These are phyloP conservation scores for Globisporangium nodosum DNA, from an alignment of 352 stramenopile species.

Conservation along the genomic window DNA sequence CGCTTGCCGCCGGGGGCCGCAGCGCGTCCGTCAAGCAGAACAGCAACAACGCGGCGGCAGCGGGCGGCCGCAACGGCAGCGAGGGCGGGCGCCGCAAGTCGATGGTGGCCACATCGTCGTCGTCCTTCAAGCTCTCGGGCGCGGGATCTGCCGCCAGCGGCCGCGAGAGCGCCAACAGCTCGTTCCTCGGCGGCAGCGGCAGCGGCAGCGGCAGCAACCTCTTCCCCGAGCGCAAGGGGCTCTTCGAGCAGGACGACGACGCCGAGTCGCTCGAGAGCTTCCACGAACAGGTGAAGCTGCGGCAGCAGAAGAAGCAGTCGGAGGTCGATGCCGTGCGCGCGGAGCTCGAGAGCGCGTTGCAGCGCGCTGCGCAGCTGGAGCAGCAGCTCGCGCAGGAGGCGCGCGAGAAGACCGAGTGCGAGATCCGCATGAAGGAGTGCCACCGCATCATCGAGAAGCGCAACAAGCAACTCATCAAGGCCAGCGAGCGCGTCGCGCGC, in stretches of 20 bases:
- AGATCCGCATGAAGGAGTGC: constrained; percentile 74
- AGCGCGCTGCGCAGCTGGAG: constrained; percentile 27
- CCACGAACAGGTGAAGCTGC: constrained; percentile 60
- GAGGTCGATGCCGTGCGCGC: constrained; percentile 18
- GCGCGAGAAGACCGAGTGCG: constrained; percentile 56
- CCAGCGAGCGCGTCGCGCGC: constrained; percentile 60
- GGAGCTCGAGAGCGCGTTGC: constrained; percentile 37
- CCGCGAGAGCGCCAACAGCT: constrained; percentile 9
- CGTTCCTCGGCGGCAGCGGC: constrained; percentile 10
- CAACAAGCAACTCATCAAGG: constrained; percentile 83
- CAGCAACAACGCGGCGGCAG: constrained; percentile 1
- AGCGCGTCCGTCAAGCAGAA: constrained; percentile 11
- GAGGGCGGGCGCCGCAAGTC: constrained; percentile 9
- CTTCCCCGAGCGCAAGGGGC: constrained; percentile 40
- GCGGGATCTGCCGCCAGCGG: background rate
- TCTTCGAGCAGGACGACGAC: constrained; percentile 79
- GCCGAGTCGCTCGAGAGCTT: constrained; percentile 68
- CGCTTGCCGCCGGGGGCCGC: background rate
- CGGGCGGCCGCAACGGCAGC: constrained; percentile 4
- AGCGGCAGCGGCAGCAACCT: constrained; percentile 9
- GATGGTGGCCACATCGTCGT: constrained; percentile 1
- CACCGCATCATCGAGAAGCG: constrained; percentile 82
- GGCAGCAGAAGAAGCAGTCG: constrained; percentile 62
- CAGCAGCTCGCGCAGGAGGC: constrained; percentile 21
- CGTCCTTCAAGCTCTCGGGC: constrained; percentile 10